These are phyloP conservation scores for Colletotrichum sp. DNA, from an alignment of 2,329 filamentous ascomycete genomes.

Conservation along the genomic window DNA sequence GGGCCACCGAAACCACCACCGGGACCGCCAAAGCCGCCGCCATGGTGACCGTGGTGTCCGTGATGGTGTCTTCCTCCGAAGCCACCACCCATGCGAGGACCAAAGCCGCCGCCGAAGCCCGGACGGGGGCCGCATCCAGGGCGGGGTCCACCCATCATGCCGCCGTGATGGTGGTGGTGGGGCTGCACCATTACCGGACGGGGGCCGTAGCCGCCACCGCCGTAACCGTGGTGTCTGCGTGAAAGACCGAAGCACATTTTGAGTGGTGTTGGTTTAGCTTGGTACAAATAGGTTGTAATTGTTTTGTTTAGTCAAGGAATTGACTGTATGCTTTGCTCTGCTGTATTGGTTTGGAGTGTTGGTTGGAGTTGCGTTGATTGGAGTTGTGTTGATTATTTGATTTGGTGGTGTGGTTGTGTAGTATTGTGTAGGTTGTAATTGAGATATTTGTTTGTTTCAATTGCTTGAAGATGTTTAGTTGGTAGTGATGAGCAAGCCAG, in stretches of 20 bases:
- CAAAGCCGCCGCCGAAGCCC: conserved; percentile 3
- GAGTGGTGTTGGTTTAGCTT: too few relatives aligned
- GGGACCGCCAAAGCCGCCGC: neutral
- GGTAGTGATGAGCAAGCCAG: neutral
- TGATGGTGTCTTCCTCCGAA: neutral
- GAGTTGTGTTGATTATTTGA: neutral
- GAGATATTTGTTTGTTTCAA: neutral
- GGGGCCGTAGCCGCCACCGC: neutral
- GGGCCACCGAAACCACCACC: neutral
- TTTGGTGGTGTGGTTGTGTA: neutral
- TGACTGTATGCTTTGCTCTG: neutral
- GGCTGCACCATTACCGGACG: conserved; percentile 3
- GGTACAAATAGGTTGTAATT: neutral
- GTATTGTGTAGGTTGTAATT: neutral
- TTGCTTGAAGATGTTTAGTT: neutral
- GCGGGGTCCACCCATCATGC: neutral
- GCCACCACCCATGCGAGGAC: neutral
- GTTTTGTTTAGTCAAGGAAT: fast-evolving
- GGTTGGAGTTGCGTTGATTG: neutral
- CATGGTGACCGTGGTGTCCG: neutral
- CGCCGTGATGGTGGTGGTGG: conserved; percentile 16
- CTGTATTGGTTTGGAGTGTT: neutral
- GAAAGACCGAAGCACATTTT: conserved; percentile 12
- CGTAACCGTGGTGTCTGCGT: neutral
- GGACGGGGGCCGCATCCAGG: neutral